Evolutionary conservation across 352 stramenopile species (phyloP).

Genomic region (Phytophthora agathidicida): DNA sequence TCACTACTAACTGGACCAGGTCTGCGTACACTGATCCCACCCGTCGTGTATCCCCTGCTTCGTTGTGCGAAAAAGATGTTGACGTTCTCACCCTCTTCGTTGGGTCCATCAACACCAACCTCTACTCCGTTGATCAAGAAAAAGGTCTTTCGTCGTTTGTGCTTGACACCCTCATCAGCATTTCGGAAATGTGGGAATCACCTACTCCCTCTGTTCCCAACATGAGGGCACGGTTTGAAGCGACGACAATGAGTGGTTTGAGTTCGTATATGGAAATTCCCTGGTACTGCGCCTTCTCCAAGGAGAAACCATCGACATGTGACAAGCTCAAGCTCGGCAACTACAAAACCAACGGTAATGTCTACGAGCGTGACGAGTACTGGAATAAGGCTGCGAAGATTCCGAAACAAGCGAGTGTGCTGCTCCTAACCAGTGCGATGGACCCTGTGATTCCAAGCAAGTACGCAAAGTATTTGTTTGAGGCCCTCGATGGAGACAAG

Average conservation of each 20-base stretch:
- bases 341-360: not conserved
- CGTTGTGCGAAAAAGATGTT: not conserved
- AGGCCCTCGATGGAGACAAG: not conserved
- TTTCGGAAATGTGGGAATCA: not conserved
- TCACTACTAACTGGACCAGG: not conserved
- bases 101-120: no score
- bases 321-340: not conserved
- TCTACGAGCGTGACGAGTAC: slow-evolving; percentile 1
- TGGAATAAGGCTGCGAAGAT: slow-evolving; percentile 3
- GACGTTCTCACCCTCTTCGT: not conserved
- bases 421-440: not conserved
- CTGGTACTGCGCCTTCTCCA: slow-evolving; percentile 1
- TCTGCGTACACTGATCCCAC: not conserved
- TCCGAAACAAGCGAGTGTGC: not conserved
- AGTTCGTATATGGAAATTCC: not conserved
- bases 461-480: not conserved
- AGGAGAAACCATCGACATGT: not conserved
- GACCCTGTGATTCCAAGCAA: not conserved
- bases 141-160: no score
- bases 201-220: not conserved
- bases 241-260: not conserved
- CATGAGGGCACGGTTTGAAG: not conserved
- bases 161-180: not conserved
- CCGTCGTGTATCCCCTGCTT: not conserved
- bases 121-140: no score